These are phyloP conservation scores for Pisolithus marmoratus DNA, from an alignment of 768 basidiomycete species.

Conservation along the genomic window DNA sequence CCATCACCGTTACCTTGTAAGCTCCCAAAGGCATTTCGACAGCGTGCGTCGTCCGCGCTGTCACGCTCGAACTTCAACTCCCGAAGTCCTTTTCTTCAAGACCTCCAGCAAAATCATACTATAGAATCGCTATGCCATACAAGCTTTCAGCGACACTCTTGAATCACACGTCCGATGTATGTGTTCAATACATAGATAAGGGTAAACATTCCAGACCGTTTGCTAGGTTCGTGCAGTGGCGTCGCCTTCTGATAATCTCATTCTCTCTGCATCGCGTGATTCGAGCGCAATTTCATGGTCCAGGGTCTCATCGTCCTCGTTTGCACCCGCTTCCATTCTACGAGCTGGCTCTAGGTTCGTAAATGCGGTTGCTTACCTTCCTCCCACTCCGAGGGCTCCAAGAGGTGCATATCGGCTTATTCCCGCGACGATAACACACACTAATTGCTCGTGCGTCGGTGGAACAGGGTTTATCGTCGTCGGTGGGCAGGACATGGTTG, in stretches of 20 bases:
- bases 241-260: constrained; percentile 67
- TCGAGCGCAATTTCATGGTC: constrained; percentile 86
- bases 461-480: constrained; percentile 74
- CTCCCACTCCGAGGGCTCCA: constrained; percentile 61
- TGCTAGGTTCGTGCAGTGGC: constrained; percentile 76
- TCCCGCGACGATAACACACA: neutral
- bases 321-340: constrained; percentile 49
- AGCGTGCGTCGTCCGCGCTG: no score
- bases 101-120: neutral
- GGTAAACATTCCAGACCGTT: constrained; percentile 4
- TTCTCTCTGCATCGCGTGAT: constrained; percentile 91
- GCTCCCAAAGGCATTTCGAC: no score
- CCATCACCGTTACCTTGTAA: no score
- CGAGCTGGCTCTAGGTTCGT: constrained; percentile 69
- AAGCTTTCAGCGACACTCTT: constrained; percentile 69
- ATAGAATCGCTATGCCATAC: constrained; percentile 50
- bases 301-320: constrained; percentile 43
- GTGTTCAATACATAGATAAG: constrained; percentile 20
- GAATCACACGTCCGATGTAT: constrained; percentile 70
- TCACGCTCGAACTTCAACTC: no score
- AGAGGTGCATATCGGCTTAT: constrained; percentile 45
- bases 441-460: constrained; percentile 1
- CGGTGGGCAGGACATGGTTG: constrained; percentile 83
- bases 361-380: constrained; percentile 76
- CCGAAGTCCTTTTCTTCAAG: neutral